Evolutionary conservation across 257 asterid species (phyloP).

Genomic region (Solanum gracilifrons): DNA sequence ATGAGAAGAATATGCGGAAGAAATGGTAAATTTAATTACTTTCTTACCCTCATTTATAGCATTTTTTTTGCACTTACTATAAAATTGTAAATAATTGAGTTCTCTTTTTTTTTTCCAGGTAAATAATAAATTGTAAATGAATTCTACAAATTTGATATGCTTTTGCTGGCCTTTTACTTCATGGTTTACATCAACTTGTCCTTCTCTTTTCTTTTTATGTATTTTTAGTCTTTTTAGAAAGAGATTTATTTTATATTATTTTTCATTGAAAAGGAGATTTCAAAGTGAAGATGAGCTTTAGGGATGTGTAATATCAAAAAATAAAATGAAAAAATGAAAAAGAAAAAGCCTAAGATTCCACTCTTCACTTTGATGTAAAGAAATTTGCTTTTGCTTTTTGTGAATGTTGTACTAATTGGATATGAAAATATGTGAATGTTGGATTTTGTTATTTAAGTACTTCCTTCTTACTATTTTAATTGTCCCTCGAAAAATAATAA

Average conservation of each 20-base stretch:
- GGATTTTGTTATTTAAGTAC: not conserved
- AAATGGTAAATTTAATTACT: slow-evolving; percentile 25
- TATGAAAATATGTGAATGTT: not conserved
- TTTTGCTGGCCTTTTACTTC: slow-evolving; percentile 12
- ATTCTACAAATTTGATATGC: not conserved
- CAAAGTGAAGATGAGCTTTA: not conserved
- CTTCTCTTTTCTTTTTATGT: slow-evolving; percentile 11
- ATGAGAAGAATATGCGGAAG: slow-evolving; percentile 44
- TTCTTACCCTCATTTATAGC: not conserved
- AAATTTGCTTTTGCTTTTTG: slow-evolving; percentile 18
- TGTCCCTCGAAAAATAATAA: not conserved
- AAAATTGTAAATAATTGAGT: not conserved
- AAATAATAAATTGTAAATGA: slow-evolving; percentile 39
- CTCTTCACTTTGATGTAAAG: slow-evolving; percentile 20
- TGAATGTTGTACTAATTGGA: not conserved
- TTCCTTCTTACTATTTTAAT: no score
- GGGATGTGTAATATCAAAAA: not conserved
- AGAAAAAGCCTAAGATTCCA: slow-evolving; percentile 20
- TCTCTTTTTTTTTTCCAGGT: slow-evolving; percentile 35
- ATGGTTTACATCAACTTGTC: slow-evolving; percentile 25
- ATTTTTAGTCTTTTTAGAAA: slow-evolving; percentile 3
- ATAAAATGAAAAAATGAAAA: not conserved
- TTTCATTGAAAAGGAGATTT: not conserved
- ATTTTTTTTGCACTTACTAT: not conserved
- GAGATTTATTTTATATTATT: not conserved